Evolutionary conservation across 371 early-diverging fungal genomes (phyloP).

Genomic region (Coemansia sp.): DNA sequence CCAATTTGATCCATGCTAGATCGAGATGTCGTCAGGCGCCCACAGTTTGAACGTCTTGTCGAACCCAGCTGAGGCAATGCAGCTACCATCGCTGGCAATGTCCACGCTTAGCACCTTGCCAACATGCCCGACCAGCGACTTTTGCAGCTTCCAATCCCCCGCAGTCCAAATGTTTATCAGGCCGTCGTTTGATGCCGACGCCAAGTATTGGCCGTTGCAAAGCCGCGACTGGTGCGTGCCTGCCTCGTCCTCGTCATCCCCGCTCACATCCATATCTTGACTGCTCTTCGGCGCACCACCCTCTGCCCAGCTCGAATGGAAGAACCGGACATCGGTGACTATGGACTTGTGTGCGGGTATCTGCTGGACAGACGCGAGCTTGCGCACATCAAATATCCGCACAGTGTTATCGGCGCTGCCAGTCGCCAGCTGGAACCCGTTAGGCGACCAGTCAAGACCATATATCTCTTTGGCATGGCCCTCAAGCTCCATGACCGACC

Average conservation of each 20-base stretch:
- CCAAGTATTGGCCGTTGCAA: conserved; percentile 62
- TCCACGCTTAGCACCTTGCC: conserved; percentile 90
- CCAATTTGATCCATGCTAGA: too few species aligned
- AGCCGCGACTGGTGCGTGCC: conserved; percentile 24
- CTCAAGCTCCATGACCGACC: conserved; percentile 81
- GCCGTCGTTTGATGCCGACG: conserved; percentile 82
- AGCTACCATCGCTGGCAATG: conserved; percentile 64
- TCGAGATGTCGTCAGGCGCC: conserved; percentile 45
- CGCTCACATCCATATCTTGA: conserved; percentile 10
- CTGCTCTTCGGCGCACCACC: neutral
- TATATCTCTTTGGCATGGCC: conserved; percentile 91
- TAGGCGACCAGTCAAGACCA: conserved; percentile 87
- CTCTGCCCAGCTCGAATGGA: conserved; percentile 29
- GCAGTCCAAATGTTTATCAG: conserved; percentile 90
- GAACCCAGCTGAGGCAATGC: conserved; percentile 81
- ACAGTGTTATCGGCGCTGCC: conserved; percentile 81
- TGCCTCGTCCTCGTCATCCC: conserved; percentile 18
- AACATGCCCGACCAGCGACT: conserved; percentile 83
- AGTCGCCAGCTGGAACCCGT: conserved; percentile 81
- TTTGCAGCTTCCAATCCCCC: conserved; percentile 88
- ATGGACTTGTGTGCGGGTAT: conserved; percentile 92
- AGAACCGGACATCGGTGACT: conserved; percentile 82
- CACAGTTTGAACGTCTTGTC: conserved; percentile 96
- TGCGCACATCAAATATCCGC: conserved; percentile 91
- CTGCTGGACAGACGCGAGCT: conserved; percentile 70